Conservation (phyloP, 306 rosid species). For the Citrullus colocynthis region DNA sequence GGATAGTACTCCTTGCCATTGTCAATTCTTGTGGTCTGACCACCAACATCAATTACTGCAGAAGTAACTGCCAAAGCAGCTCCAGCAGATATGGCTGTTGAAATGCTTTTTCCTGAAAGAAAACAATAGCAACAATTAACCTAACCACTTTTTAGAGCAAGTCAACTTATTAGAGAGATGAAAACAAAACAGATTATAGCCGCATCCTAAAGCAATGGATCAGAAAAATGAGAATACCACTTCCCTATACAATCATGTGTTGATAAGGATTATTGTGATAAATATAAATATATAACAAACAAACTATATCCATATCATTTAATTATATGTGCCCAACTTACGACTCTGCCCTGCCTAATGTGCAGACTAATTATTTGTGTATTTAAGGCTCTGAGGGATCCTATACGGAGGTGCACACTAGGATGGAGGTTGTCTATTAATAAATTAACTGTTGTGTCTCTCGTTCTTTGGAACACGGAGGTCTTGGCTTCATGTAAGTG, state of each 20-base stretch:
- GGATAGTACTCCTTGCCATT: constrained; percentile 78
- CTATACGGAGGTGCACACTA: neutral
- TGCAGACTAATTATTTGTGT: neutral
- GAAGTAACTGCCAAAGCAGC: constrained; percentile 80
- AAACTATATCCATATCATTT: neutral
- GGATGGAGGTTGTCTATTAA: neutral
- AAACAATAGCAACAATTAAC: constrained; percentile 9
- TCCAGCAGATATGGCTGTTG: constrained; percentile 85
- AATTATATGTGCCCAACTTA: neutral
- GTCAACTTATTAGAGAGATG: neutral
- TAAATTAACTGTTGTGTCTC: neutral
- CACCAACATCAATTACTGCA: constrained; percentile 55
- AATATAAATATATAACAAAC: neutral
- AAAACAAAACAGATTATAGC: neutral
- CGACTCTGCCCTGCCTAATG: neutral
- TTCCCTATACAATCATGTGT: neutral
- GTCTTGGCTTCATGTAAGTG: neutral
- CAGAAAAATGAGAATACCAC: neutral
- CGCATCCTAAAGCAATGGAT: neutral
- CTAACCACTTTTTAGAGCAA: constrained; percentile 8
- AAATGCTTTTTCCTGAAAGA: constrained; percentile 67
- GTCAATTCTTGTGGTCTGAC: constrained; percentile 68
- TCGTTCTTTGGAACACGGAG: neutral
- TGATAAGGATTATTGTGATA: neutral
- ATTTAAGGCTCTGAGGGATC: neutral